Percentiles rank a stretch among this genome's conserved stretches.
These are phyloP conservation scores for Gliomastix tumulicola DNA, from an alignment of 2,329 filamentous ascomycete genomes.

Conservation along the genomic window DNA sequence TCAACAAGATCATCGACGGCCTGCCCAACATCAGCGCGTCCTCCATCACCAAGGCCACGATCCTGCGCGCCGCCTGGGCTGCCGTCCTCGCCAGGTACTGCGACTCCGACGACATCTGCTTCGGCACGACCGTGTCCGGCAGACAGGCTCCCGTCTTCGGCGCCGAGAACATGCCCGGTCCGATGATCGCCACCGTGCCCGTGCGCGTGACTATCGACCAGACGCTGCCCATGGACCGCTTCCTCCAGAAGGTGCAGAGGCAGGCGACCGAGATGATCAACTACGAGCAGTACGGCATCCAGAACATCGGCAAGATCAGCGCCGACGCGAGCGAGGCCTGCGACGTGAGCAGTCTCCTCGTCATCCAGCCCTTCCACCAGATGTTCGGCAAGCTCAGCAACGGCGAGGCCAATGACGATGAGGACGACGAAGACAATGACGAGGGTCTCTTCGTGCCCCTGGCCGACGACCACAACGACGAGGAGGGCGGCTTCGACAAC, in stretches of 20 bases:
- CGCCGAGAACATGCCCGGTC: slow-evolving; percentile 10
- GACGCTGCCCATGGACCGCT: not conserved
- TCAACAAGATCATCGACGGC: not conserved
- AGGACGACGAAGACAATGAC: not conserved
- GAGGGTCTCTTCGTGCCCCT: too few relatives aligned
- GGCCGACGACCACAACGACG: too few relatives aligned
- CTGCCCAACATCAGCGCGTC: not conserved
- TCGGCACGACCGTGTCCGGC: slow-evolving; percentile 11
- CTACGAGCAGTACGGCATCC: slow-evolving; percentile 7
- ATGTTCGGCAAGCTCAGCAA: slow-evolving; percentile 8
- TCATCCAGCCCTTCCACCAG: slow-evolving; percentile 5
- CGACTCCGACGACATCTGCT: slow-evolving; percentile 7
- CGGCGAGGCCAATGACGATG: not conserved
- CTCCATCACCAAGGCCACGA: slow-evolving; percentile 8
- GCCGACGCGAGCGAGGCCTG: slow-evolving; percentile 8
- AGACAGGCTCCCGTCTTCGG: slow-evolving; percentile 10
- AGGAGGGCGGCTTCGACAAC: slow-evolving; percentile 1
- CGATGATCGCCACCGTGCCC: slow-evolving; percentile 11
- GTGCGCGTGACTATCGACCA: slow-evolving; percentile 5
- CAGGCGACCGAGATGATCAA: slow-evolving; percentile 8
- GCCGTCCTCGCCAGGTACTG: slow-evolving; percentile 8
- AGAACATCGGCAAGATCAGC: slow-evolving; percentile 9
- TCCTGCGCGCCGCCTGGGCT: slow-evolving; percentile 12
- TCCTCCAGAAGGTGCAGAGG: slow-evolving; percentile 4
- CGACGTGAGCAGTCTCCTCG: slow-evolving; percentile 11